Base-by-base conservation (phyloP, 2,329 filamentous ascomycete species). In the Coniosporium tulheliwenetii region DNA sequence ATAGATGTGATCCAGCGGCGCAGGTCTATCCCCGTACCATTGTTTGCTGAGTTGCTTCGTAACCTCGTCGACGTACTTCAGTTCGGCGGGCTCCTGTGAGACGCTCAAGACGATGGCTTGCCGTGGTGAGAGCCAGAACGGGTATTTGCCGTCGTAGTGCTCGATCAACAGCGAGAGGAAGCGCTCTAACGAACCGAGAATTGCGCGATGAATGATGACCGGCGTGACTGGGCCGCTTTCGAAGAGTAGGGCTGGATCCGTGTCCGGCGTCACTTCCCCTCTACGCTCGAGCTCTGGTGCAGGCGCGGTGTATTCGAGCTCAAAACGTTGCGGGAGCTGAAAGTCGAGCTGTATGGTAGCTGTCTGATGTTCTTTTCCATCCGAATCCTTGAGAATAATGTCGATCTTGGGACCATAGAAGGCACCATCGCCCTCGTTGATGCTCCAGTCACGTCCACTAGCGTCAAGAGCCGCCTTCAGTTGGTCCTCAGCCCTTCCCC, bases 371-470 rank as follows among this genome's bases (percentile, higher is more conserved):
- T 87, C 84, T 58, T 87, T 76, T 61, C 78, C 77, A 49, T 95
- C 69, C 37, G 85, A 85, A 62, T 95, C 89, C 39, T 79, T 80
- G 54, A 98, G 87, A 45, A 85, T 93, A 55, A 98, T 91, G 53
- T 98, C 91, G 51, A 96, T 94, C 75, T 98, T 98, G 39, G 91
- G 91, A 1, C 91, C 91, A 60, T 98, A 98, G 66, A 96, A 98
- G 40, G 91, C 91, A 56, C 91, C 91, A 52, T 98, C 91, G 43
- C 89, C 91, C 45, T 85, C 81, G 62, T 96, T 94, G 39, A 94
- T 69, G 59, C 85, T 81, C 91, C 91, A 98, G 47, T 77, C 69
- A 30, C 77, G 71, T 44, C 79, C 74, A 40, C 69, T 70, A 38
- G 63, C 59, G 48, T 91, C 74, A 38, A 98, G 70, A 13, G 87